A percentile compares a stretch with the other conserved stretches of the same genome.
These are phyloP conservation scores for Trichosporon sp. DNA, from an alignment of 1,284 basidiomycete genomes.

Conservation along the genomic window DNA sequence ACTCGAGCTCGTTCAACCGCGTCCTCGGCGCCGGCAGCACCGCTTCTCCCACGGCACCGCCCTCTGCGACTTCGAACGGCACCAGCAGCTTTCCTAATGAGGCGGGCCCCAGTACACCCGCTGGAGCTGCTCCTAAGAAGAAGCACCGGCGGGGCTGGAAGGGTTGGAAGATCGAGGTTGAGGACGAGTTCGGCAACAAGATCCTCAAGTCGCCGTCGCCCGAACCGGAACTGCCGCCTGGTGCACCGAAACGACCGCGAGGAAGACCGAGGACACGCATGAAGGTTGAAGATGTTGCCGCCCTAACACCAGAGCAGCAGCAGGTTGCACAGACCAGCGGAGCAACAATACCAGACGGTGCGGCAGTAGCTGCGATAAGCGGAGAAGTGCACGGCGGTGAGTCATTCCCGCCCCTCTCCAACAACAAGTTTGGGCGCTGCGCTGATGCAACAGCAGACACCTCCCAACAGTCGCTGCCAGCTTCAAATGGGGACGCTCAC, in stretches of 20 bases:
- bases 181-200: slow-evolving; percentile 49
- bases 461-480: neutral
- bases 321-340: neutral
- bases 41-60: neutral
- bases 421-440: neutral
- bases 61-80: slow-evolving; percentile 6
- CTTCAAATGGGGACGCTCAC: neutral
- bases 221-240: slow-evolving; percentile 25
- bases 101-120: slow-evolving; percentile 1
- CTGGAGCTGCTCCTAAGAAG: slow-evolving; percentile 32
- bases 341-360: slow-evolving; percentile 1
- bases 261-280: slow-evolving; percentile 29
- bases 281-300: neutral
- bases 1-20: neutral
- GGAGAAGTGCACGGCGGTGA: neutral
- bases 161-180: slow-evolving; percentile 50
- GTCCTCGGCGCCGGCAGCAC: neutral
- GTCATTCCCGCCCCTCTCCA: neutral
- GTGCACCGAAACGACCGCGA: slow-evolving; percentile 27
- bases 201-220: slow-evolving; percentile 33
- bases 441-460: slow-evolving; percentile 1
- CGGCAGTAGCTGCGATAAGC: neutral
- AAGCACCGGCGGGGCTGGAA: slow-evolving; percentile 49
- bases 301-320: neutral
- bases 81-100: neutral